Conservation (phyloP, 441 rosid genomes). For the Adansonia grandidieri region DNA sequence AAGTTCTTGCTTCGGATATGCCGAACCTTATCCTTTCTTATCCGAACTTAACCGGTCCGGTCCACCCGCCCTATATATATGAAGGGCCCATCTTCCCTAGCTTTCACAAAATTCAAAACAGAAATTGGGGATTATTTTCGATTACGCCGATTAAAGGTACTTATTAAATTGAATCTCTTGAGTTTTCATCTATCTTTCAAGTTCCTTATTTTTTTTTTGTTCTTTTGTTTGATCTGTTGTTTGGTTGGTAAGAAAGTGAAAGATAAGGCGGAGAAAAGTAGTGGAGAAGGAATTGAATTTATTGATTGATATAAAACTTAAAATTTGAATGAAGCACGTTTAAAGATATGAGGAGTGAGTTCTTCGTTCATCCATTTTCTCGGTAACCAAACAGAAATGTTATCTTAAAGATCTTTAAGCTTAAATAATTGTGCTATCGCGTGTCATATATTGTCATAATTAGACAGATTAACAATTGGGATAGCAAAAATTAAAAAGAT, state of each 20-base stretch:
- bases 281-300: neutral
- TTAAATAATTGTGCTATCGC: neutral
- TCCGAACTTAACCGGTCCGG: constrained; percentile 31
- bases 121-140: constrained; percentile 29
- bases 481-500: neutral
- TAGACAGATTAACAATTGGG: neutral
- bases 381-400: neutral
- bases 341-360: neutral
- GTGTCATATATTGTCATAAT: neutral
- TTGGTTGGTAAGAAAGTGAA: constrained; percentile 4
- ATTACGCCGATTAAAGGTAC: constrained; percentile 15
- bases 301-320: neutral
- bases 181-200: constrained; percentile 4
- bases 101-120: constrained; percentile 10
- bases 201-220: neutral
- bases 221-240: constrained; percentile 19
- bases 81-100: neutral
- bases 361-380: neutral
- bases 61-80: constrained; percentile 34
- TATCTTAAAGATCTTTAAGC: neutral
- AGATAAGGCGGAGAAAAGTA: neutral
- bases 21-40: neutral
- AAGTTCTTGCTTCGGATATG: neutral
- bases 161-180: constrained; percentile 7
- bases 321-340: neutral